Evolutionary conservation across 306 rosid genomes (phyloP).

Genomic region (Sicyos edulis): DNA sequence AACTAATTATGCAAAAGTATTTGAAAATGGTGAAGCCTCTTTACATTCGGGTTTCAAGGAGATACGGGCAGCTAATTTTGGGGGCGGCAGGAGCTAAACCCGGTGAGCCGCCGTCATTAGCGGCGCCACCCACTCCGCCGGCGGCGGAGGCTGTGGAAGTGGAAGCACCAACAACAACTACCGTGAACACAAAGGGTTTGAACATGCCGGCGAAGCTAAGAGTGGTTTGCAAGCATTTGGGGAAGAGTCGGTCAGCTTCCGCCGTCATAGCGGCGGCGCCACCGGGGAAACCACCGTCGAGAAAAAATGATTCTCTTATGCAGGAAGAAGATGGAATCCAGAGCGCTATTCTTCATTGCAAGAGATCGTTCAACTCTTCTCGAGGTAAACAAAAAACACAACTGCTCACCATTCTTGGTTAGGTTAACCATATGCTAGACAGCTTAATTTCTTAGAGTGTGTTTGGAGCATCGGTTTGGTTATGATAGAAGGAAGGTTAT

Average conservation of each 20-base stretch:
- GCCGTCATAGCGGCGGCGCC: conserved; percentile 64
- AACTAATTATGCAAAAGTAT: conserved; percentile 66
- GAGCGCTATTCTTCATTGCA: conserved; percentile 94
- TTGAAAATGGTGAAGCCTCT: conserved; percentile 85
- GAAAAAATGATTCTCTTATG: conserved; percentile 76
- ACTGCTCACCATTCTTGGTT: background rate
- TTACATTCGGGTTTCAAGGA: conserved; percentile 56
- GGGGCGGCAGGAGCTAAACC: conserved; percentile 19
- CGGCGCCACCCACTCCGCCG: conserved; percentile 8
- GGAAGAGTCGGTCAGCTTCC: conserved; percentile 92
- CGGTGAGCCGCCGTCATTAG: no score
- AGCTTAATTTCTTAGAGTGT: no score
- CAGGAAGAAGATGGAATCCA: conserved; percentile 96
- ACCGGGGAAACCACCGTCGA: conserved; percentile 20
- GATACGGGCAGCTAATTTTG: conserved; percentile 45
- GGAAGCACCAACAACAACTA: conserved; percentile 5
- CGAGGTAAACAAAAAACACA: conserved; percentile 38
- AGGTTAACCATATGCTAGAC: background rate
- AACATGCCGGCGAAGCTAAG: conserved; percentile 60
- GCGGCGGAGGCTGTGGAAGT: conserved; percentile 28
- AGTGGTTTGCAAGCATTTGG: conserved; percentile 85
- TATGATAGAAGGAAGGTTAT: no score
- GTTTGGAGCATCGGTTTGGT: no score
- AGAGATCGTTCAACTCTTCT: conserved; percentile 78
- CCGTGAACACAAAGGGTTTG: conserved; percentile 30